Conservation (phyloP, 768 basidiomycete genomes). For the Symmetrospora coprosmae region DNA sequence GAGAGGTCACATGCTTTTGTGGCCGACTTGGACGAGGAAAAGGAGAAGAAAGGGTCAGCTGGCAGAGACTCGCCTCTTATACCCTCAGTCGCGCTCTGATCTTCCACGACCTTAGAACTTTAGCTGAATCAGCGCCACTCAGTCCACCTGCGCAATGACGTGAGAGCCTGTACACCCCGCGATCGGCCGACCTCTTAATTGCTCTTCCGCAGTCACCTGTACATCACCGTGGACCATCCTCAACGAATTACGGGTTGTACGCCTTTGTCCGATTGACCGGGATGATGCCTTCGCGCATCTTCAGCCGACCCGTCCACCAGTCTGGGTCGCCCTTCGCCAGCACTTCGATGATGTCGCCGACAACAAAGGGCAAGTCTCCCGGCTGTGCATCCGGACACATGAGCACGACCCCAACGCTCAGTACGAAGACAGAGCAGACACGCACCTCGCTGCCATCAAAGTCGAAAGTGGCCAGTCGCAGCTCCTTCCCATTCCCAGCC, state of each 20-base stretch:
- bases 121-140: not conserved
- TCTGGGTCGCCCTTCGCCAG: constrained; percentile 9
- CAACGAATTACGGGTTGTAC: not conserved
- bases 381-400: not conserved
- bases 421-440: not conserved
- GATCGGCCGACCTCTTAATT: too few species aligned
- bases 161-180: not conserved
- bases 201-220: not conserved
- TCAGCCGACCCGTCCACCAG: constrained; percentile 1
- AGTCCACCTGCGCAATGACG: not conserved
- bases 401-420: not conserved
- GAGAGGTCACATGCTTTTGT: too few species aligned
- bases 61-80: not conserved
- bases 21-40: too few species aligned
- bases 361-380: constrained; percentile 6
- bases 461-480: constrained; percentile 5
- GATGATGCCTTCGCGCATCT: constrained; percentile 3
- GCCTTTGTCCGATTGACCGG: constrained; percentile 11
- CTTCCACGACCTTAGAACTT: not conserved
- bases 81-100: not conserved
- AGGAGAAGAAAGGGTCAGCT: too few species aligned
- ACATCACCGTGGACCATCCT: not conserved
- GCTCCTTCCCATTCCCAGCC: not conserved
- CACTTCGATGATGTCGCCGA: constrained; percentile 17
- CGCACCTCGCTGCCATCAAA: constrained; percentile 9